Percentiles rank a stretch among this genome's conserved stretches.
Evolutionary conservation across 116 monocot species (phyloP).

Genomic region (Zostera marina): DNA sequence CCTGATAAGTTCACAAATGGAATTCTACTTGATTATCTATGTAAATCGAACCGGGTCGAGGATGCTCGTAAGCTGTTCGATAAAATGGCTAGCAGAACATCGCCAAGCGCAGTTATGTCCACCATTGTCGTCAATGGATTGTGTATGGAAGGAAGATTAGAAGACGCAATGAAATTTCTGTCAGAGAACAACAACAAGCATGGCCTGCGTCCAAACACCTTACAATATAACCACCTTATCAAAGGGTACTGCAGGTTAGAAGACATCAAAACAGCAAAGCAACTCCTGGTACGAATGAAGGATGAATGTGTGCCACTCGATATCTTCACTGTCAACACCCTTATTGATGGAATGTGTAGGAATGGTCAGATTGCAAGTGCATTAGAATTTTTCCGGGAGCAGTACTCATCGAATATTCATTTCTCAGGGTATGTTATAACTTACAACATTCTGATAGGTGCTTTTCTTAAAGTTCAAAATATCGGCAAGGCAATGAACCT

Average conservation of each 20-base stretch:
- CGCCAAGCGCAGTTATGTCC: conserved; percentile 31
- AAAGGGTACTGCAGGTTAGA: conserved; percentile 56
- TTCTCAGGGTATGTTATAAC: conserved; percentile 39
- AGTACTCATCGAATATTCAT: background rate
- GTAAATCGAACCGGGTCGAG: conserved; percentile 35
- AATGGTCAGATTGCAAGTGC: conserved; percentile 42
- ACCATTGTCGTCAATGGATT: conserved; percentile 59
- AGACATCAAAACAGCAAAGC: conserved; percentile 22
- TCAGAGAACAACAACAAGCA: conserved; percentile 21
- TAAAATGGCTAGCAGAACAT: conserved; percentile 22
- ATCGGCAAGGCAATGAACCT: conserved; percentile 45
- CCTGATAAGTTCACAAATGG: conserved; percentile 39
- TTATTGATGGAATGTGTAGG: conserved; percentile 62
- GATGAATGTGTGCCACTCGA: conserved; percentile 23
- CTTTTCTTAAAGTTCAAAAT: conserved; percentile 63
- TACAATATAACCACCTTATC: conserved; percentile 53
- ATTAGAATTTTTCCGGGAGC: conserved; percentile 36
- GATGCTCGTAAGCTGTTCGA: conserved; percentile 60
- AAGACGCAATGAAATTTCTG: conserved; percentile 27
- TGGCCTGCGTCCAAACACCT: conserved; percentile 25
- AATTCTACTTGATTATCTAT: conserved; percentile 54
- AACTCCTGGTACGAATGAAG: conserved; percentile 43
- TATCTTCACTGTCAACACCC: conserved; percentile 55
- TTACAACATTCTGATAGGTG: conserved; percentile 58
- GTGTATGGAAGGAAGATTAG: conserved; percentile 48